A percentile compares a stretch with the other conserved stretches of the same genome.
These are phyloP conservation scores for Aspergillus versicolor DNA, from an alignment of 2,329 filamentous ascomycete species.

Conservation along the genomic window DNA sequence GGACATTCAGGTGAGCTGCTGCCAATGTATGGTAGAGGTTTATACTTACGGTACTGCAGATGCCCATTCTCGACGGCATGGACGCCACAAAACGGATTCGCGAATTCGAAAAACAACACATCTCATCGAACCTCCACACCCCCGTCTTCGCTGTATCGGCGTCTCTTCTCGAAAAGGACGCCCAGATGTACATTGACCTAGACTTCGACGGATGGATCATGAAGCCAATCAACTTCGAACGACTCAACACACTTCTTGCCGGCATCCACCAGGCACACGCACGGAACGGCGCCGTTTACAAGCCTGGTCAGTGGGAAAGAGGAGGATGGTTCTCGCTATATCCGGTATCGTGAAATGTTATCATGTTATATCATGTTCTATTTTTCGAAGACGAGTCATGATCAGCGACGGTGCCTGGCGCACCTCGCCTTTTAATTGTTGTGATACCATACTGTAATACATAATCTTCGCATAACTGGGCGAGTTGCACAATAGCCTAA, in stretches of 20 bases:
- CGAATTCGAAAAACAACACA: constrained; percentile 60
- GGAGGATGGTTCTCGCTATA: constrained; percentile 72
- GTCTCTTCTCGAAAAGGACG: constrained; percentile 71
- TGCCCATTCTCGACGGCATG: constrained; percentile 94
- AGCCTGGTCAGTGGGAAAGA: constrained; percentile 73
- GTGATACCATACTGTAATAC: constrained; percentile 8
- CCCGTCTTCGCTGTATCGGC: constrained; percentile 89
- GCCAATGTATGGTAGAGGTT: not conserved
- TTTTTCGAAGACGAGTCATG: not conserved
- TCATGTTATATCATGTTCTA: not conserved
- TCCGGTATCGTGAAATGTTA: not conserved
- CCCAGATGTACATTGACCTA: constrained; percentile 67
- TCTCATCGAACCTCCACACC: constrained; percentile 51
- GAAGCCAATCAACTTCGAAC: constrained; percentile 80
- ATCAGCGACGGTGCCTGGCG: not conserved
- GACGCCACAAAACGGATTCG: constrained; percentile 82
- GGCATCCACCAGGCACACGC: constrained; percentile 65
- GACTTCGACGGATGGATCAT: constrained; percentile 91
- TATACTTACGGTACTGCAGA: constrained; percentile 51
- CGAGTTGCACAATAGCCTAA: too few species aligned
- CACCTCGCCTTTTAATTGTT: not conserved
- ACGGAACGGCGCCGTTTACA: constrained; percentile 66
- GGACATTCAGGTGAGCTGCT: constrained; percentile 77
- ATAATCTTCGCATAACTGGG: constrained; percentile 4
- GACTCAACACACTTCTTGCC: constrained; percentile 66